Evolutionary conservation across 2,329 filamentous ascomycete species (phyloP).

Genomic region (Fusarium veterinarium): DNA sequence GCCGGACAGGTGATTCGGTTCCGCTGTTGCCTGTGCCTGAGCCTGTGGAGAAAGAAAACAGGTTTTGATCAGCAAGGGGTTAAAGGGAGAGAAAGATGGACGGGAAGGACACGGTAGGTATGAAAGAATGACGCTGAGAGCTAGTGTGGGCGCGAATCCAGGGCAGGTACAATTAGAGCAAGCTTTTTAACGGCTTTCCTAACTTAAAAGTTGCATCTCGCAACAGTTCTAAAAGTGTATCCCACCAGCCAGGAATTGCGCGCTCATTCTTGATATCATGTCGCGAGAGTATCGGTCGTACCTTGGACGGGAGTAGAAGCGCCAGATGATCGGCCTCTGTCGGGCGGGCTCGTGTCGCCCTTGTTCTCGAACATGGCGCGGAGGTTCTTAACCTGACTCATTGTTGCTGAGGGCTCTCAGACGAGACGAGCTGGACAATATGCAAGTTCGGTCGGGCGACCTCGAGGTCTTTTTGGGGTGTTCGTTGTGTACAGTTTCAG

Average conservation of each 20-base stretch:
- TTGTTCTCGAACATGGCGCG: constrained; percentile 85
- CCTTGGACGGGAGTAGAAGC: constrained; percentile 51
- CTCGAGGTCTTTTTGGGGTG: constrained; percentile 32
- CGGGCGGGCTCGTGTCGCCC: constrained; percentile 72
- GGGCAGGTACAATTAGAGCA: constrained; percentile 26
- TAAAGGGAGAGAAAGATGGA: constrained; percentile 26
- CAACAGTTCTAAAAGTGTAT: constrained; percentile 18
- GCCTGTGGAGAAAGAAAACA: constrained; percentile 40
- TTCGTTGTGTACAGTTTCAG: constrained; percentile 18
- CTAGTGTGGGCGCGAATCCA: constrained; percentile 35
- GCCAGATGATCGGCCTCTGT: constrained; percentile 76
- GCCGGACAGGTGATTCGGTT: constrained; percentile 66
- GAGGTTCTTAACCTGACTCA: constrained; percentile 79
- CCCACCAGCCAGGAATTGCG: constrained; percentile 19
- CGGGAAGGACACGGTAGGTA: constrained; percentile 35
- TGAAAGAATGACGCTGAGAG: constrained; percentile 19
- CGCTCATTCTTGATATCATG: constrained; percentile 11
- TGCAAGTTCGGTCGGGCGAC: constrained; percentile 35
- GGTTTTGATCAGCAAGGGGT: constrained; percentile 39
- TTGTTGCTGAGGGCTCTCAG: constrained; percentile 54
- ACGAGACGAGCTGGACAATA: constrained; percentile 38
- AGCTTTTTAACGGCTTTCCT: constrained; percentile 19
- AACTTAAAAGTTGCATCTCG: constrained; percentile 15
- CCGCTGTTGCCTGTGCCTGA: constrained; percentile 46
- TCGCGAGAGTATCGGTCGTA: constrained; percentile 34